Base-by-base conservation (phyloP, 441 rosid genomes). In the Pelargonium exstipulatum region DNA sequence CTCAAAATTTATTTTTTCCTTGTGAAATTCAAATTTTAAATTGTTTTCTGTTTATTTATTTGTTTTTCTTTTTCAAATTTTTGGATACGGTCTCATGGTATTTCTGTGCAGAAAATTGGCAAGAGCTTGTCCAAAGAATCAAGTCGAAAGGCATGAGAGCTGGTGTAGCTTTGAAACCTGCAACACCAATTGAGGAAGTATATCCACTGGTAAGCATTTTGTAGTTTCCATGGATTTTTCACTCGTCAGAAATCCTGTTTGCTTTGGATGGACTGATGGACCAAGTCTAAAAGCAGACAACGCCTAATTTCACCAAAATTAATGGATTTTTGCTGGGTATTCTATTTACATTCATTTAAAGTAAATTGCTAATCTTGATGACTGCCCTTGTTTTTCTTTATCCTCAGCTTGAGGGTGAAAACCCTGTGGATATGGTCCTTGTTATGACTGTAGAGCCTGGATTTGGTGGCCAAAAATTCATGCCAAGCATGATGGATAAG, bases 361-460 rank as follows among this genome's bases (percentile, higher is more conserved):
- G 37, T 32, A 4, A 32, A 32, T 4, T 32, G 37, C 37, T 32
- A 32, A 32, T 32, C 37, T 32, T 32, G 37, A 32, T 32, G 37
- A 32, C 37, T 32, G 5, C 37, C 5, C 37, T 9, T 1, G 45
- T 3, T 70, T 32, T 12, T 58, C 51, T 72, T 32, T 14, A 32
- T 51, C 20, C 43, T 29, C 73, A 93, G 98, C 79, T 90, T 17
- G 89, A 90, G 70, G 82, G 85, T 68, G 77, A 79, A 83, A 76
- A 81, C 80, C 90, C 91, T 0, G 97, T 91, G 49, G 97, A 94
- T 72, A 82, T 91, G 93, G 98, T 94, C 74, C 98, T 91, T 70
- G 95, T 94, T 69, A 91, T 94, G 98, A 94, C 96, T 1, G 96
- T 91, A 16, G 96, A 91, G 73, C 97, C 97, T 78, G 95, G 96